Conservation (phyloP, 192 early-diverging fungal species). For the Jimgerdemannia flammicorona region DNA sequence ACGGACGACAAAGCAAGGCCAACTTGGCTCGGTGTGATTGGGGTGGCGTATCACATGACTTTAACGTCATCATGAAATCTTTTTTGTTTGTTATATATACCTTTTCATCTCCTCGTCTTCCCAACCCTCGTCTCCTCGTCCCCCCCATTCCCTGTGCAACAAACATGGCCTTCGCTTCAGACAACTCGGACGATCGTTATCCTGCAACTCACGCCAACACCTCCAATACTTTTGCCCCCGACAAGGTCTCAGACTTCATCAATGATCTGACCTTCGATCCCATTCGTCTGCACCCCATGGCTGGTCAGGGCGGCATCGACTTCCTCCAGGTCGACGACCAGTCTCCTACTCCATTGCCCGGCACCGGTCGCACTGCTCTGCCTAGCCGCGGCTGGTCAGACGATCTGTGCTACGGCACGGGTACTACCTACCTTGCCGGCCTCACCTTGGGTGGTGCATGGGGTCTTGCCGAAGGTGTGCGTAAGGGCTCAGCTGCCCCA, state of each 20-base stretch:
- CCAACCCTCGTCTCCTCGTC: not conserved
- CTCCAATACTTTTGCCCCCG: slow-evolving; percentile 28
- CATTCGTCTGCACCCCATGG: slow-evolving; percentile 42
- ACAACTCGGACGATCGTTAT: slow-evolving; percentile 33
- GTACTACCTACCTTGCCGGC: slow-evolving; percentile 72
- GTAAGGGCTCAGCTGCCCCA: slow-evolving; percentile 43
- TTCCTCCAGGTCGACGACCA: slow-evolving; percentile 48
- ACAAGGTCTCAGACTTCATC: slow-evolving; percentile 50
- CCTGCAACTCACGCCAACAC: slow-evolving; percentile 28
- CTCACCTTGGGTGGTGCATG: slow-evolving; percentile 67
- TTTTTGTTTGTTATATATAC: slow-evolving; percentile 3
- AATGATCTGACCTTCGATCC: slow-evolving; percentile 38
- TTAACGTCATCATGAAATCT: not conserved
- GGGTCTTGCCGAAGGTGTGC: slow-evolving; percentile 75
- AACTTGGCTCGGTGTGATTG: too few relatives aligned
- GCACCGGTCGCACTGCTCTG: slow-evolving; percentile 31
- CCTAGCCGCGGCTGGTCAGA: slow-evolving; percentile 77
- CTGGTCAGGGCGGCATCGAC: slow-evolving; percentile 54
- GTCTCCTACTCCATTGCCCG: slow-evolving; percentile 19
- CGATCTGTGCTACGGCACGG: slow-evolving; percentile 83
- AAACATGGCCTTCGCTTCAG: slow-evolving; percentile 21
- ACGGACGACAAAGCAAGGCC: too few relatives aligned
- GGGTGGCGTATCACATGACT: too few relatives aligned
- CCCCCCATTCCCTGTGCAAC: not conserved
- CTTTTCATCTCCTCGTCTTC: too few relatives aligned